Evolutionary conservation across 148 eudicot genomes (phyloP).

Genomic region (Nyssa sinensis): DNA sequence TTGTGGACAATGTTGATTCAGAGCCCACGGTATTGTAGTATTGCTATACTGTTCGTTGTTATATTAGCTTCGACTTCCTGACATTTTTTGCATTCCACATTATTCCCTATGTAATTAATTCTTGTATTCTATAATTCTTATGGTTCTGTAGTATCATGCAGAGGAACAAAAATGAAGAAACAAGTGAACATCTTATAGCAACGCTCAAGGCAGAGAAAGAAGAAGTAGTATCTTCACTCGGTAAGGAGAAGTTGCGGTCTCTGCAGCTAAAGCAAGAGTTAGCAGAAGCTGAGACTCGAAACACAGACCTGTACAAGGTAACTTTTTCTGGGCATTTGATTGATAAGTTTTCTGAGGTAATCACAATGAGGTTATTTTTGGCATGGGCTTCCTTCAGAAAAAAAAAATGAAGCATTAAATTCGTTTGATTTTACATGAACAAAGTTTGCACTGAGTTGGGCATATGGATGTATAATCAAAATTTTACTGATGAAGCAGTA

Average conservation of each 20-base stretch:
- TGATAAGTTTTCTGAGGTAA: not conserved
- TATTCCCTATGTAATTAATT: not conserved
- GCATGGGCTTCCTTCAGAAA: too few species aligned
- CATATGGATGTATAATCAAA: too few species aligned
- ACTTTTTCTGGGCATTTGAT: conserved; percentile 2
- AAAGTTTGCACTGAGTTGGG: not conserved
- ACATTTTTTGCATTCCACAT: not conserved
- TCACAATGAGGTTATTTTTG: not conserved
- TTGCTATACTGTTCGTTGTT: not conserved
- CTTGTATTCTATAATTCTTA: too few species aligned
- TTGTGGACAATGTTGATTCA: conserved; percentile 62
- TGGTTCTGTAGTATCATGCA: conserved; percentile 27
- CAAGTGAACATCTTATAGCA: conserved; percentile 46
- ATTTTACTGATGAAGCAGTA: not conserved
- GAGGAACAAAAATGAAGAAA: conserved; percentile 45
- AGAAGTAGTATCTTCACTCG: conserved; percentile 63
- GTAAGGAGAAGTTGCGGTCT: conserved; percentile 58
- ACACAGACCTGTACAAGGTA: conserved; percentile 83
- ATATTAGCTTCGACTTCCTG: not conserved
- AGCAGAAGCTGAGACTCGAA: conserved; percentile 69
- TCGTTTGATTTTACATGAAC: not conserved
- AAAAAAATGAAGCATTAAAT: not conserved
- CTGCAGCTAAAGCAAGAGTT: conserved; percentile 78
- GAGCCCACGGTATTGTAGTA: conserved; percentile 38
- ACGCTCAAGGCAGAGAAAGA: conserved; percentile 71